phyloP scores from a whole-genome alignment of 164 flowering plant genomes.

The Tetracentron sinense region DNA sequence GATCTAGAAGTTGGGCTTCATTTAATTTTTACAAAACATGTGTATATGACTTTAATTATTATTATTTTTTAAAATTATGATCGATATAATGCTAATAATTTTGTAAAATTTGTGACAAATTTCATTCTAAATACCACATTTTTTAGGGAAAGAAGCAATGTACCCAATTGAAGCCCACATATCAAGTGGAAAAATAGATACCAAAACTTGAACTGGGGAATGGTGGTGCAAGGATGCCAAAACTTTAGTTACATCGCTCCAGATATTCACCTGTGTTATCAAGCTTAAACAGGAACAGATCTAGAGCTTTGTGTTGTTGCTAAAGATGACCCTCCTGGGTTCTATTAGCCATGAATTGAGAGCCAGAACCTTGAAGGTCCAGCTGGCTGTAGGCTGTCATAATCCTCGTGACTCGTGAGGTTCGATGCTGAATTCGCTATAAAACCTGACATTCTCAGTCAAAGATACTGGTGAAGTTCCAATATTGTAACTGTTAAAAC shows the following conservation, averaged over 20 bases:
- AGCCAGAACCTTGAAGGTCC: constrained; percentile 31
- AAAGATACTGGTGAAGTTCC: constrained; percentile 28
- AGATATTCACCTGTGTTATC: constrained; percentile 22
- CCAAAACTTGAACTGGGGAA: constrained; percentile 32
- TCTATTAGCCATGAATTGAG: constrained; percentile 36
- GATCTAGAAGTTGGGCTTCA: too few species aligned
- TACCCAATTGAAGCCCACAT: constrained; percentile 30
- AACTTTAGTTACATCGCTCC: constrained; percentile 31
- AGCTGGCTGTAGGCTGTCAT: constrained; percentile 31
- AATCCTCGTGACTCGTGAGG: constrained; percentile 32
- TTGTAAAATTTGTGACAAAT: neutral
- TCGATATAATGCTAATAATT: too few species aligned
- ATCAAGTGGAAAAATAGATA: constrained; percentile 27
- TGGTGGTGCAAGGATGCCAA: constrained; percentile 37
- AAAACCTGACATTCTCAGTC: constrained; percentile 29
- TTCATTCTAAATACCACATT: too few species aligned
- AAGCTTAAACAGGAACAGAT: constrained; percentile 17
- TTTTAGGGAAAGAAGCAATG: constrained; percentile 17
- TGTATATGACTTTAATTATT: too few species aligned
- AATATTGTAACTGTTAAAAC: constrained; percentile 25
- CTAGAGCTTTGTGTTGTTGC: constrained; percentile 3
- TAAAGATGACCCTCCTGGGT: constrained; percentile 30
- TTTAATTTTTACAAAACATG: too few species aligned
- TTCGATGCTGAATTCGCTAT: constrained; percentile 30
- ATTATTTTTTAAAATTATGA: neutral